Evolutionary conservation across 768 basidiomycete species (phyloP), one percentile per base, ranked within the genome.

Genomic region (Mycena leptocephala): DNA sequence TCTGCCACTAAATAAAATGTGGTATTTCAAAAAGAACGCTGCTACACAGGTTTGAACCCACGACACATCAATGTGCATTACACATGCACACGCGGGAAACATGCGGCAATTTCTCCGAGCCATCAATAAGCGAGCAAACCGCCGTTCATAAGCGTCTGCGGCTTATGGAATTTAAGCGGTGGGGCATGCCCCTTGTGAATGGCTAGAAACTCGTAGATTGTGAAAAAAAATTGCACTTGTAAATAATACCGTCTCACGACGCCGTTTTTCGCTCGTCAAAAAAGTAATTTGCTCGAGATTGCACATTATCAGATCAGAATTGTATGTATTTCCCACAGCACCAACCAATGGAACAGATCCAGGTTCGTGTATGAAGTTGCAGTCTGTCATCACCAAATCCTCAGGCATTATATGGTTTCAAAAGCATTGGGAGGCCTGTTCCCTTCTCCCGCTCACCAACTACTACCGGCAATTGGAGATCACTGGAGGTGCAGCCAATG

Each of bases 321-420:
- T 58, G 28, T 58, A 58, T 58, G 30, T 58, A 58, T 58, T 58
- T 58, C 55, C 55, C 55, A 32, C 55, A 58, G 55, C 55, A 58
- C 55, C 55, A 58, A 58, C 55, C 28, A 33, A 58, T 30, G 30
- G 55, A 58, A 58, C 55, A 32, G 55, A 58, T 58, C 55, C 55
- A 58, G 55, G 30, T 58, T 58, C 30, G 55, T 58, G 55, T 58
- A 32, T 58, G 55, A 58, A 58, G 55, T 58, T 58, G 30, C 30
- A 58, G 55, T 58, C 55, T 20, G 55, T 58, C 55, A 58, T 58
- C 55, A 58, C 55, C n/a, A n/a, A n/a, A n/a, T n/a, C n/a, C n/a
- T n/a, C n/a, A n/a, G n/a, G n/a, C n/a, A n/a, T n/a, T n/a, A n/a
- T 58, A 59, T 35, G 32, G 26, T n/a, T 59, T 59, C 58, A 59